Conservation (phyloP, 257 asterid genomes). For the Solanum tarapatanum region DNA sequence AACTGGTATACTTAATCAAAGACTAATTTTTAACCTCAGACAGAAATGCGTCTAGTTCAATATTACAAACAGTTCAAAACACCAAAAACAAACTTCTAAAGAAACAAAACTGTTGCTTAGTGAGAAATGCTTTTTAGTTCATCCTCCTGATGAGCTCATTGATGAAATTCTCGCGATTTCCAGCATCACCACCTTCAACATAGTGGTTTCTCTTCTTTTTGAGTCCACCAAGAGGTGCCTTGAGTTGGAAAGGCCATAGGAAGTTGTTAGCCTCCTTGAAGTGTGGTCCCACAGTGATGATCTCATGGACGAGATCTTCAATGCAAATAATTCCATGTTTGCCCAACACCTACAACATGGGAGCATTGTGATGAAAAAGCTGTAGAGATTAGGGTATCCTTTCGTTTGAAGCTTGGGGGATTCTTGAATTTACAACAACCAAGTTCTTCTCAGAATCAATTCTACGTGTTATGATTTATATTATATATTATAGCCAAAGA, state of each 20-base stretch:
- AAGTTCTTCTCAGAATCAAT: not conserved
- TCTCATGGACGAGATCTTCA: constrained; percentile 48
- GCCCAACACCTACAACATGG: constrained; percentile 22
- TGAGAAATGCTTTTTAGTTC: constrained; percentile 14
- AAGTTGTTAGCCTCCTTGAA: constrained; percentile 59
- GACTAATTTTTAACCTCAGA: not conserved
- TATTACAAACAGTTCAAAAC: not conserved
- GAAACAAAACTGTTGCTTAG: not conserved
- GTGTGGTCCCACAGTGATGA: constrained; percentile 42
- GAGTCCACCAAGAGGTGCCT: constrained; percentile 48
- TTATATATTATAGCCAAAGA: not conserved
- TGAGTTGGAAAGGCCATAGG: constrained; percentile 55
- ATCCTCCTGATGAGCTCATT: constrained; percentile 50
- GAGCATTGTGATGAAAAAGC: not conserved
- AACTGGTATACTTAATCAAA: not conserved
- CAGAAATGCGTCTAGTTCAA: not conserved
- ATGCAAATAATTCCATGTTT: constrained; percentile 37
- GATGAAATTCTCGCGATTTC: constrained; percentile 43
- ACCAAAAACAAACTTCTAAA: not conserved
- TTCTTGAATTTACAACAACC: not conserved
- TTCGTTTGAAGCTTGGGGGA: not conserved
- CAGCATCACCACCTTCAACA: constrained; percentile 60
- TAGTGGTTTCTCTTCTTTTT: constrained; percentile 56
- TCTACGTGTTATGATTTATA: not conserved
- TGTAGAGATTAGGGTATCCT: not conserved